A percentile compares a stretch with the other conserved stretches of the same genome.
These are phyloP conservation scores for Camelina sativa DNA, from an alignment of 345 rosid species.

Conservation along the genomic window DNA sequence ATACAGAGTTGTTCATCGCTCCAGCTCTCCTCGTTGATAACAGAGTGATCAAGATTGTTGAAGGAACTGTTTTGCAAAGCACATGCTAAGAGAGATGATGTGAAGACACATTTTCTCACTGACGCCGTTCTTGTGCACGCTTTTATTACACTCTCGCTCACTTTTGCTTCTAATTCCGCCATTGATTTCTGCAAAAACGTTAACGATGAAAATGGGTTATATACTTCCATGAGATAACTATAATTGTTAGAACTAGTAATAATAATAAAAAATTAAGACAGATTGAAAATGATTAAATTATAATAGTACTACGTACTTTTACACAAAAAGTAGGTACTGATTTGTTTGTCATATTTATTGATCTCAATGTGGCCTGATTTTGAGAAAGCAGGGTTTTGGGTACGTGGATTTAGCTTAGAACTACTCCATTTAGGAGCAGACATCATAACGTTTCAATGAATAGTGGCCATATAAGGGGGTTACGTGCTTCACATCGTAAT, in stretches of 20 bases:
- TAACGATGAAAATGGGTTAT: constrained; percentile 6
- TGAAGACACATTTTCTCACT: constrained; percentile 75
- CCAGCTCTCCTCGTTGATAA: constrained; percentile 70
- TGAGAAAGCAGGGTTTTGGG: constrained; percentile 5
- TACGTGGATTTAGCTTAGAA: no score
- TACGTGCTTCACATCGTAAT: constrained; percentile 2
- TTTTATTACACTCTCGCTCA: constrained; percentile 69
- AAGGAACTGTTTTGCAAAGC: constrained; percentile 58
- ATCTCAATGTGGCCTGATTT: constrained; percentile 4
- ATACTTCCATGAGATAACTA: neutral
- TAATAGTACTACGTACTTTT: neutral
- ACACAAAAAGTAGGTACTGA: constrained; percentile 4
- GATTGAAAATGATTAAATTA: neutral
- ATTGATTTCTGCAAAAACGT: constrained; percentile 42
- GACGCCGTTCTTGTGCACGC: constrained; percentile 81
- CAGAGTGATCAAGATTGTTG: constrained; percentile 44
- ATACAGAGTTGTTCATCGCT: constrained; percentile 76
- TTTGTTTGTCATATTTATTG: neutral
- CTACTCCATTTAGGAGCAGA: no score
- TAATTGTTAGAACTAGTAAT: neutral
- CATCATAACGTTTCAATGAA: constrained; percentile 24
- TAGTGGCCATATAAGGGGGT: constrained; percentile 13
- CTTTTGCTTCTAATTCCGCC: constrained; percentile 61
- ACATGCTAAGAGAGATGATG: constrained; percentile 78
- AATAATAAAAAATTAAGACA: neutral